These are phyloP conservation scores for Cryptomeria japonica DNA, from an alignment of 75 land plant genomes.

Conservation along the genomic window DNA sequence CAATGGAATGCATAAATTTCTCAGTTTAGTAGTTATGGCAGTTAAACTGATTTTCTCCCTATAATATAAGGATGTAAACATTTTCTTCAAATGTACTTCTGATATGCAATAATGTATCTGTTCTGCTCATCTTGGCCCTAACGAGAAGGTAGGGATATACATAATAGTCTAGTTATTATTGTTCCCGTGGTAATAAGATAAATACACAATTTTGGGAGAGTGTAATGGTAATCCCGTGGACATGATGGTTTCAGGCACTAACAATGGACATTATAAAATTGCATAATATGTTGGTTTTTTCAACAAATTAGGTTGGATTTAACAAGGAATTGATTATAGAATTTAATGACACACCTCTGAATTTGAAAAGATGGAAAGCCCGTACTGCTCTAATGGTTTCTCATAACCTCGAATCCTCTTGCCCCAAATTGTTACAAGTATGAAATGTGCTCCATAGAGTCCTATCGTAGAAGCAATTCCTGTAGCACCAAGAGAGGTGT, in stretches of 20 bases:
- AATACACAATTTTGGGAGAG: not conserved
- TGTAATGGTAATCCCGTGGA: not conserved
- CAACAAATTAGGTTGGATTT: not conserved
- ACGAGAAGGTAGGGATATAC: not conserved
- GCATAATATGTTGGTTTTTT: not conserved
- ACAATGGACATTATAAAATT: not conserved
- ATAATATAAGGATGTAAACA: no score
- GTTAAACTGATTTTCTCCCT: no score
- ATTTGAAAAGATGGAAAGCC: slow-evolving; percentile 43
- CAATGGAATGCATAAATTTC: no score
- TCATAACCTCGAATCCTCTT: slow-evolving; percentile 90
- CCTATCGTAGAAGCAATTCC: slow-evolving; percentile 67
- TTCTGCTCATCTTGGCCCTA: no score
- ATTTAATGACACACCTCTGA: slow-evolving; percentile 13
- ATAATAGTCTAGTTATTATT: not conserved
- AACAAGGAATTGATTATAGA: not conserved
- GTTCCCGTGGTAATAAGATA: not conserved
- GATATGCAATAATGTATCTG: no score
- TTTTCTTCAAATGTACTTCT: no score
- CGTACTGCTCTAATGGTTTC: slow-evolving; percentile 74
- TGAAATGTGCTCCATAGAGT: slow-evolving; percentile 67
- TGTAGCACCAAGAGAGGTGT: slow-evolving; percentile 52
- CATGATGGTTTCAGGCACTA: not conserved
- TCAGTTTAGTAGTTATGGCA: no score
- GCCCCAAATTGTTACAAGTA: slow-evolving; percentile 85